These are phyloP conservation scores for Backusella liffmaniae DNA, from an alignment of 192 early-diverging fungal genomes.

Conservation along the genomic window DNA sequence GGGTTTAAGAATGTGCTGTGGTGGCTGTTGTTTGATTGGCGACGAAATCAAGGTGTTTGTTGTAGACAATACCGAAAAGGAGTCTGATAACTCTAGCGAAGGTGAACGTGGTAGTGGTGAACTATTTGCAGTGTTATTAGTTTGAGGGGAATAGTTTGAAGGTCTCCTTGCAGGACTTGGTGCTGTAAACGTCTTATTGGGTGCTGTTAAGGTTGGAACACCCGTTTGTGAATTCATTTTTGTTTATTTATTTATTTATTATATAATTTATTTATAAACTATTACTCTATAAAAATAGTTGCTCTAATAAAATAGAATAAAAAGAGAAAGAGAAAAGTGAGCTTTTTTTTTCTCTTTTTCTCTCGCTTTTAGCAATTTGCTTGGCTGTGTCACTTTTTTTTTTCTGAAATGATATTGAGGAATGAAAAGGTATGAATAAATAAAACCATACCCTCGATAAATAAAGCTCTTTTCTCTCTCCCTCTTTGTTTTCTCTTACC, in stretches of 20 bases:
- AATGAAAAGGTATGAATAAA: neutral
- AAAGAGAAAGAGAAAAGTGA: neutral
- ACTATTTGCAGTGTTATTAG: neutral
- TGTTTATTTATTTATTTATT: neutral
- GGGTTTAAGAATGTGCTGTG: neutral
- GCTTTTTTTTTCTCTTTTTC: slow-evolving; percentile 3
- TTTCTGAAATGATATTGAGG: neutral
- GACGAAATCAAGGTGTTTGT: neutral
- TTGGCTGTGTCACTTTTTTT: slow-evolving; percentile 3
- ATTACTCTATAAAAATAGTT: neutral
- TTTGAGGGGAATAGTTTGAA: neutral
- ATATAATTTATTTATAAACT: neutral
- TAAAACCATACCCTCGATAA: neutral
- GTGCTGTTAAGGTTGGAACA: slow-evolving; percentile 9
- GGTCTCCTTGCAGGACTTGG: slow-evolving; percentile 4
- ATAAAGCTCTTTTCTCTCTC: neutral
- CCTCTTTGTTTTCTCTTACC: neutral
- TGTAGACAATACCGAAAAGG: slow-evolving; percentile 11
- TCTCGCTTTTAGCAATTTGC: neutral
- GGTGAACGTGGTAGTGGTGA: slow-evolving; percentile 4
- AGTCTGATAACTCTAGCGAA: slow-evolving; percentile 19
- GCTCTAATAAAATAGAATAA: neutral
- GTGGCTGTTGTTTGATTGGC: neutral
- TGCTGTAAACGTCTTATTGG: slow-evolving; percentile 14
- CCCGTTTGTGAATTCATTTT: slow-evolving; percentile 1